Evolutionary conservation across 2,329 filamentous ascomycete species (phyloP).

Genomic region (Pseudocercospora ulei): DNA sequence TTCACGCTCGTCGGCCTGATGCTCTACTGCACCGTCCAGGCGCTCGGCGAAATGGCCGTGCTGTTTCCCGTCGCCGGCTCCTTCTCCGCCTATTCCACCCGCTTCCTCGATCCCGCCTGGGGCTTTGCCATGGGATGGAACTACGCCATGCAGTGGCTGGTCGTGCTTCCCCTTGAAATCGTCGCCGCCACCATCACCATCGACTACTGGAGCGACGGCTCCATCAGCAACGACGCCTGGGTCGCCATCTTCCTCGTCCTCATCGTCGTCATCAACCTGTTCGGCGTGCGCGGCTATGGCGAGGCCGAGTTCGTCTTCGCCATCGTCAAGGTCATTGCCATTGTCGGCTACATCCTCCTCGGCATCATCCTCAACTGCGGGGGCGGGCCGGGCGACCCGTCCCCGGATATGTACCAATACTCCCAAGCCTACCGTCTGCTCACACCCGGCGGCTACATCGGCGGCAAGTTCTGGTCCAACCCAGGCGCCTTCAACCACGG

Average conservation of each 20-base stretch:
- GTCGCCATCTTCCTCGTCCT: constrained; percentile 32
- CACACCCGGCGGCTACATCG: constrained; percentile 48
- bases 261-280: constrained; percentile 31
- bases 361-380: constrained; percentile 52
- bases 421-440: constrained; percentile 22
- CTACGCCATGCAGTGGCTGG: constrained; percentile 33
- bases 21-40: constrained; percentile 32
- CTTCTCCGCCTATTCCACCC: constrained; percentile 33
- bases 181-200: constrained; percentile 32
- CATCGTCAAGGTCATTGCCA: constrained; percentile 38
- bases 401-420: constrained; percentile 10
- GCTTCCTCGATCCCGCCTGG: constrained; percentile 34
- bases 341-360: constrained; percentile 55
- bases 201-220: constrained; percentile 29
- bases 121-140: constrained; percentile 35
- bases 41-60: constrained; percentile 33
- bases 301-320: constrained; percentile 34
- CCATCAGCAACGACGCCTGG: constrained; percentile 30
- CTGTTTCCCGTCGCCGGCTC: constrained; percentile 34
- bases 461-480: constrained; percentile 44
- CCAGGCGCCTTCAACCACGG: constrained; percentile 44
- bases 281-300: constrained; percentile 33
- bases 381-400: constrained; percentile 42
- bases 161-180: constrained; percentile 32
- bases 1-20: constrained; percentile 32